Percentiles rank a stretch among this genome's conserved stretches.
Evolutionary conservation across 345 rosid species (phyloP).

Genomic region (Salix udensis): DNA sequence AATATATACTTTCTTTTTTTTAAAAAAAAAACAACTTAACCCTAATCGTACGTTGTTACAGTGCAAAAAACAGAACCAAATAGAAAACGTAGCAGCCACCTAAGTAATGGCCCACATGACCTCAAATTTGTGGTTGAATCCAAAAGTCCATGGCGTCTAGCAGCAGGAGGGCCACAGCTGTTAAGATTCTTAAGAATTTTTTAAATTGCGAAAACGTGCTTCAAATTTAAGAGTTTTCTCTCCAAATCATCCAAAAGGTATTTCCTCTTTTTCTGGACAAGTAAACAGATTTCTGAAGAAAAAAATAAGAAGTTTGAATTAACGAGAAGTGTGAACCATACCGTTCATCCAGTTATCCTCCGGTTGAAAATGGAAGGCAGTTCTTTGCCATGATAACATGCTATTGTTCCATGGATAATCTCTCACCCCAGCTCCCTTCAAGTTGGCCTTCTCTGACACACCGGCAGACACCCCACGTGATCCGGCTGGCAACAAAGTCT

Average conservation of each 20-base stretch:
- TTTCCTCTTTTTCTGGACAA: neutral
- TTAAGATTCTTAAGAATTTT: too few relatives aligned
- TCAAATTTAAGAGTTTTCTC: neutral
- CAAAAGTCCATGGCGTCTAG: too few relatives aligned
- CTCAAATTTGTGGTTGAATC: too few relatives aligned
- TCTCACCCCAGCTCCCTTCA: conserved; percentile 10
- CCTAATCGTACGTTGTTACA: too few relatives aligned
- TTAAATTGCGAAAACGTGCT: neutral
- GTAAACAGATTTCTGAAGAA: too few relatives aligned
- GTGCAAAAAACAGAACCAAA: too few relatives aligned
- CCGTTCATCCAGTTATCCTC: conserved; percentile 98
- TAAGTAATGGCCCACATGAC: too few relatives aligned
- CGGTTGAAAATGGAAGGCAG: conserved; percentile 92
- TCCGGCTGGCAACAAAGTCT: conserved; percentile 13
- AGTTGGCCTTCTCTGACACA: conserved; percentile 69
- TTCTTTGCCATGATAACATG: conserved; percentile 87
- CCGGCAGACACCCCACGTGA: conserved; percentile 56
- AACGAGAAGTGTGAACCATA: conserved; percentile 8
- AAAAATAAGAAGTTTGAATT: neutral
- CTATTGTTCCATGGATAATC: conserved; percentile 72
- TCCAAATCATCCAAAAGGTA: neutral
- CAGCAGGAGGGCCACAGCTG: too few relatives aligned
- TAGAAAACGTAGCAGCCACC: too few relatives aligned
- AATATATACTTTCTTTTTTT: too few relatives aligned
- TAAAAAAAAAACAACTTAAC: too few relatives aligned